These are phyloP conservation scores for Trichosporon inkin DNA, from an alignment of 1,284 basidiomycete genomes.

Conservation along the genomic window DNA sequence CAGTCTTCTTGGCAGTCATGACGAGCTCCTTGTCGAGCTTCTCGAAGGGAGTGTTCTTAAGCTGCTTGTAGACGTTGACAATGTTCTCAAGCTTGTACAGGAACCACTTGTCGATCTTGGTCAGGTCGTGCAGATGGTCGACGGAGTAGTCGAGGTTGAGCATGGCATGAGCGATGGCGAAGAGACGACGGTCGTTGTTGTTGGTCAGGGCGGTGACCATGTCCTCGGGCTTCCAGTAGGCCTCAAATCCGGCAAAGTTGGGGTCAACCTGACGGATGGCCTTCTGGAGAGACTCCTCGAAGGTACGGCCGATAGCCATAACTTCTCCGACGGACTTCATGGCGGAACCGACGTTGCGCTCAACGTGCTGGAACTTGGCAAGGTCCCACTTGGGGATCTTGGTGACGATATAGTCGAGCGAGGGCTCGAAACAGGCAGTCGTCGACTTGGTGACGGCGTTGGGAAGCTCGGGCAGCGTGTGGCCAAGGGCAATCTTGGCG, in stretches of 20 bases:
- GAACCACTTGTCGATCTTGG: conserved; percentile 99
- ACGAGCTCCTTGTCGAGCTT: conserved; percentile 63
- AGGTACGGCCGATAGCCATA: conserved; percentile 99
- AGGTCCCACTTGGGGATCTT: conserved; percentile 99
- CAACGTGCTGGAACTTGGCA: conserved; percentile 94
- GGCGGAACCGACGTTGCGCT: conserved; percentile 89
- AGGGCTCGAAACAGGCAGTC: conserved; percentile 99
- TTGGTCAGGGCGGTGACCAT: conserved; percentile 68
- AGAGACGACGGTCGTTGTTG: conserved; percentile 79
- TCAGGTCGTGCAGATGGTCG: conserved; percentile 84
- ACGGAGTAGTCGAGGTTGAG: conserved; percentile 88
- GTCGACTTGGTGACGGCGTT: conserved; percentile 99
- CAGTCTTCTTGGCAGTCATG: conserved; percentile 79
- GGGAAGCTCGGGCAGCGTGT: conserved; percentile 95
- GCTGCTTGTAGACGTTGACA: conserved; percentile 67
- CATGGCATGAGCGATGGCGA: conserved; percentile 89
- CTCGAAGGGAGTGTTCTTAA: conserved; percentile 68
- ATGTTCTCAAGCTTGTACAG: conserved; percentile 92
- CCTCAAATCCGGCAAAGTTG: conserved; percentile 62
- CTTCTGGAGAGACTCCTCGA: conserved; percentile 98
- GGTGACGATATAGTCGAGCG: conserved; percentile 97
- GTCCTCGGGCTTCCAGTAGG: conserved; percentile 67
- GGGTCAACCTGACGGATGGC: conserved; percentile 97
- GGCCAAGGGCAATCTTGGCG: conserved; percentile 97
- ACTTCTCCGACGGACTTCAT: conserved; percentile 99